Conservation (phyloP, 1,284 basidiomycete species). For the Exobasidium cylindrosporum region DNA sequence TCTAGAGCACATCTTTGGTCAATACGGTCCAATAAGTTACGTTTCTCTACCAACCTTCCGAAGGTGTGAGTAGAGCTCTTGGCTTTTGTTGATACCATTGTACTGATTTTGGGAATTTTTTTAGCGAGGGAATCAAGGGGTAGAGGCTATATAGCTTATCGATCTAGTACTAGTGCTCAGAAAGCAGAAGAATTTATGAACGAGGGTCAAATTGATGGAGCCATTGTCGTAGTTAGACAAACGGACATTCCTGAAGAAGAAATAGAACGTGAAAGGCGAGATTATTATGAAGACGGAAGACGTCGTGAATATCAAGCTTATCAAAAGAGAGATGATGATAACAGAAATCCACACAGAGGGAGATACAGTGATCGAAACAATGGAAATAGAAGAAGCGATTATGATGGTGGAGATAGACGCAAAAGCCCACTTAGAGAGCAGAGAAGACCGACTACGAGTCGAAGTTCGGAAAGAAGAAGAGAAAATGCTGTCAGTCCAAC, state of each 20-base stretch:
- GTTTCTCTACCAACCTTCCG: not conserved
- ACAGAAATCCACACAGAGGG: not conserved
- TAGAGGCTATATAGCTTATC: not conserved
- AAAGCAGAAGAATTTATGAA: slow-evolving; percentile 8
- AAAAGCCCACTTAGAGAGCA: not conserved
- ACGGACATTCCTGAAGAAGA: not conserved
- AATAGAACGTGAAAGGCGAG: not conserved
- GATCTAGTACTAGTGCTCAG: not conserved
- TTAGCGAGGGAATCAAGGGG: not conserved
- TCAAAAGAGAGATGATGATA: not conserved
- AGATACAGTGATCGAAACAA: not conserved
- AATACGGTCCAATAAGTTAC: slow-evolving; percentile 2
- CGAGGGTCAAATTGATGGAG: slow-evolving; percentile 12
- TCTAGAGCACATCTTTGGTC: slow-evolving; percentile 11
- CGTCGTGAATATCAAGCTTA: not conserved
- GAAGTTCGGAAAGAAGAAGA: not conserved
- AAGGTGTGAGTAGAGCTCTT: not conserved
- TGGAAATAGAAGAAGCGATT: not conserved
- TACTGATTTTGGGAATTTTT: too few species aligned
- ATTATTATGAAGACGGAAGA: too few species aligned
- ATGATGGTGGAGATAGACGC: not conserved
- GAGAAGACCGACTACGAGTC: not conserved
- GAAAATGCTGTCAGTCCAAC: not conserved
- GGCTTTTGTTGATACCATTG: too few species aligned
- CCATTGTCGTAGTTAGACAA: not conserved